These are phyloP conservation scores for Sporothrix curviconia DNA, from an alignment of 2,329 filamentous ascomycete genomes.

Conservation along the genomic window DNA sequence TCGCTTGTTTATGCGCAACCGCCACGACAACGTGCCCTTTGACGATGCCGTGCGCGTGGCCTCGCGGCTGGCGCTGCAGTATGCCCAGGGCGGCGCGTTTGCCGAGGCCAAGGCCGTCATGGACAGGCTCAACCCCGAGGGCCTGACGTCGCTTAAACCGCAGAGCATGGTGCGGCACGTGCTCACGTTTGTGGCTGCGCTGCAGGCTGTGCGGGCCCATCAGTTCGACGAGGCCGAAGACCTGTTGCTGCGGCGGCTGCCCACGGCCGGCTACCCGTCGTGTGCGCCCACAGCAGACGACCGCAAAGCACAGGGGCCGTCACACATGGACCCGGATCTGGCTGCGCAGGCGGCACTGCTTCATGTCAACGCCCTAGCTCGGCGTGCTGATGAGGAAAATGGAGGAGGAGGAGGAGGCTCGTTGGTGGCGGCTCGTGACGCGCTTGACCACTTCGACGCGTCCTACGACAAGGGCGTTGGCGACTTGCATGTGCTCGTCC, in stretches of 20 bases:
- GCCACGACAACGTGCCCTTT: conserved; percentile 51
- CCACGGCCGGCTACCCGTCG: conserved; percentile 14
- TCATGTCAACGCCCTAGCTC: conserved; percentile 45
- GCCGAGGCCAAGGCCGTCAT: conserved; percentile 56
- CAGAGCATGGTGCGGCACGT: conserved; percentile 14
- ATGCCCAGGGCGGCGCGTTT: conserved; percentile 63
- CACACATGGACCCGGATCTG: conserved; percentile 46
- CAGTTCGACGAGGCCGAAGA: conserved; percentile 17
- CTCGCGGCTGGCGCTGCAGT: conserved; percentile 62
- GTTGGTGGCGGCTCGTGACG: conserved; percentile 28
- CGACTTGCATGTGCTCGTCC: conserved; percentile 52
- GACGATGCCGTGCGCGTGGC: conserved; percentile 74
- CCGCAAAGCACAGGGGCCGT: conserved; percentile 22
- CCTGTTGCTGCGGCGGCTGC: conserved; percentile 16
- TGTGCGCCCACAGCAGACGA: background rate
- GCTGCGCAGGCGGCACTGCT: conserved; percentile 45
- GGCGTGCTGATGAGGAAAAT: conserved; percentile 32
- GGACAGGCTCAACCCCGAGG: conserved; percentile 19
- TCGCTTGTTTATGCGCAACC: conserved; percentile 70
- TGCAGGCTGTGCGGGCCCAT: conserved; percentile 14
- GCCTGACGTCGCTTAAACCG: conserved; percentile 15
- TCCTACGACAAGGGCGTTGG: conserved; percentile 19
- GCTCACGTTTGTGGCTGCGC: conserved; percentile 12
- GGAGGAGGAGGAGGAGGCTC: conserved; percentile 6
- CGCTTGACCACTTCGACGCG: conserved; percentile 30